Percentiles rank a stretch among this genome's conserved stretches.
phyloP scores from a whole-genome alignment of 345 rosid species.

The Noccaea bulbosa region DNA sequence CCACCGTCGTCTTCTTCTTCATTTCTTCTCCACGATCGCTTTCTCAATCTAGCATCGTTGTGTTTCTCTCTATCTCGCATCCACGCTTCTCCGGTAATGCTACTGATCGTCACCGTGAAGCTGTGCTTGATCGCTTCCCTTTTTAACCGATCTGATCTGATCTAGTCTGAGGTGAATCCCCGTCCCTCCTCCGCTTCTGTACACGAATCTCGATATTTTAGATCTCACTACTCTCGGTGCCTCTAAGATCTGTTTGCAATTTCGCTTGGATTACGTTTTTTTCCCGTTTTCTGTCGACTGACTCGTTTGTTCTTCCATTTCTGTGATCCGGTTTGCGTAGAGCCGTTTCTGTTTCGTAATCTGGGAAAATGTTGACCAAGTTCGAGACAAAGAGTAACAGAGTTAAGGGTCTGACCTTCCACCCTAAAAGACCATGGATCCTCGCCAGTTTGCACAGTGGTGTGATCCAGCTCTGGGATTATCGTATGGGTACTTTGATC shows the following conservation, averaged over 20 bases:
- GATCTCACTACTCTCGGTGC: neutral
- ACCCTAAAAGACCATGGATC: conserved; percentile 97
- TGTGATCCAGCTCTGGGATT: conserved; percentile 99
- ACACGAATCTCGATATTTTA: neutral
- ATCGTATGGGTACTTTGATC: conserved; percentile 94
- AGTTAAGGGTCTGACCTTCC: conserved; percentile 97
- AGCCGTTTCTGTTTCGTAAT: conserved; percentile 31
- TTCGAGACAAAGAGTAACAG: conserved; percentile 98
- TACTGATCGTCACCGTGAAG: conserved; percentile 26
- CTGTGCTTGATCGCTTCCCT: conserved; percentile 33
- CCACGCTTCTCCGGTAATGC: conserved; percentile 33
- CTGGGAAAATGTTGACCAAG: conserved; percentile 81
- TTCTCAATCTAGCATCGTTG: neutral
- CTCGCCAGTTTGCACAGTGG: conserved; percentile 99
- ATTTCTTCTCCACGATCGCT: conserved; percentile 13
- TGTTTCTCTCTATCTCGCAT: conserved; percentile 12
- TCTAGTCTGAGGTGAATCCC: conserved; percentile 63
- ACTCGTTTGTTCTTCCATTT: conserved; percentile 16
- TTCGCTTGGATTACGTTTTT: conserved; percentile 9
- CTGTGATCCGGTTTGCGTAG: conserved; percentile 43
- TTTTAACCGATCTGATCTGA: conserved; percentile 39
- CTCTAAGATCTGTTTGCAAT: conserved; percentile 6
- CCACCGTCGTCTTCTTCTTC: conserved; percentile 29
- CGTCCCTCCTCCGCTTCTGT: conserved; percentile 10
- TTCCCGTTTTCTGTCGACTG: neutral